These are phyloP conservation scores for Corymbia maculata DNA, from an alignment of 345 rosid genomes.

Conservation along the genomic window DNA sequence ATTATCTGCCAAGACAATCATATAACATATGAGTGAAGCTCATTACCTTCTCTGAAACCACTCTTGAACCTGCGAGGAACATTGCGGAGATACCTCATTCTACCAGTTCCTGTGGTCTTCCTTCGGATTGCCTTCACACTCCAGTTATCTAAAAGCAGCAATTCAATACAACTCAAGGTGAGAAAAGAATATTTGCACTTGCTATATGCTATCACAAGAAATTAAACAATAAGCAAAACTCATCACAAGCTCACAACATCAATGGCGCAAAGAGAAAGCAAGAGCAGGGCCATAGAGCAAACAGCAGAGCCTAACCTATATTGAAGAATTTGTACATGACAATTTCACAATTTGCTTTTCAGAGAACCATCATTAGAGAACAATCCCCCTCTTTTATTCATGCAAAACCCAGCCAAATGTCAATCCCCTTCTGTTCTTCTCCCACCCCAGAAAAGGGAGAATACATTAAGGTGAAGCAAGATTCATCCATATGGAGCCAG, in stretches of 20 bases:
- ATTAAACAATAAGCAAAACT: background rate
- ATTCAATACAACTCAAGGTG: background rate
- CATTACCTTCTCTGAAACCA: slow-evolving; percentile 83
- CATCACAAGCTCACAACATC: background rate
- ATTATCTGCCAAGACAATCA: background rate
- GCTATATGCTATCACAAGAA: background rate
- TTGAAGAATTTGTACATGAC: background rate
- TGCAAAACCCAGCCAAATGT: background rate
- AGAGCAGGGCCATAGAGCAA: background rate
- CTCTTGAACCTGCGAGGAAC: slow-evolving; percentile 88
- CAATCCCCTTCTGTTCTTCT: background rate
- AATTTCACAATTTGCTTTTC: background rate
- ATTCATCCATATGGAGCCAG: background rate
- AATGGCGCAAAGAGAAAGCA: background rate
- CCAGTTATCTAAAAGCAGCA: slow-evolving; percentile 69
- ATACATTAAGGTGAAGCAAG: background rate
- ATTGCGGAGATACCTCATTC: slow-evolving; percentile 86
- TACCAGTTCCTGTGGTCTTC: slow-evolving; percentile 94
- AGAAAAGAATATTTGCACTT: background rate
- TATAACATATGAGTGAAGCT: background rate
- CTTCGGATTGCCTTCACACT: slow-evolving; percentile 95
- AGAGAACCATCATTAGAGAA: background rate
- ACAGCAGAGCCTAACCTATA: background rate
- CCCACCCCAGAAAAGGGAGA: background rate
- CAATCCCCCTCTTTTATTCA: background rate